Base-by-base conservation (phyloP, 2,329 filamentous ascomycete genomes). In the Fusarium mundagurra region DNA sequence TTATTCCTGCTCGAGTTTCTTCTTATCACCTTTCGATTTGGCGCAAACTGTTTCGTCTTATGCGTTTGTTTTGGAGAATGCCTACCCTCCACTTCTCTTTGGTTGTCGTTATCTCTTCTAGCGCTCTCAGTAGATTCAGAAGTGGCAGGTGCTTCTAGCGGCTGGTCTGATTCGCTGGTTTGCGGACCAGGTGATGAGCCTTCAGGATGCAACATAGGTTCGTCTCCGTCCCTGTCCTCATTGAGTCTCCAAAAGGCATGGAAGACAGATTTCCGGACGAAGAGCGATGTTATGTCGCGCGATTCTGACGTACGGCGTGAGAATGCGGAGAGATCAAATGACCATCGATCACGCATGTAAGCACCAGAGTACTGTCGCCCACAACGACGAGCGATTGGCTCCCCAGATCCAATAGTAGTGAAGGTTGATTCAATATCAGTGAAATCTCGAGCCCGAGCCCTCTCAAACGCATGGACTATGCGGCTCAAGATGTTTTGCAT, bases 261-360 rank as follows among this genome's bases (percentile, higher is more conserved):
- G 33, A 66, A 66, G 16, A 66, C 57, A 4, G 63, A 66, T 41
- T 61, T 65, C 18, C 63, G 54, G 27, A 65, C 63, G 20, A 65
- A 65, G 7, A 65, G 47, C 5, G 55, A 65, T 17, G 63, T 65
- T 18, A 65, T 47, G 20, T 65, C 63, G 22, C 12, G 44, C 6
- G 45, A 53, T 39, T 60, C 48, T n/a, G 54, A 8, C 4, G 34
- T 45, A 29, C 33, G 54, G 11, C 27, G 24, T 22, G 31, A 53
- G 38, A 65, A 61, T 13, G 5, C 10, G 18, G 31, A 7, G 10
- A 65, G 24, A 18, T 60, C 11, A 20, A 51, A 53, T 17, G 36
- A 43, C 53, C 53, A 57, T 38, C 63, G 43, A 33, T 65, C 55
- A 10, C 14, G 31, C 16, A 27, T 18, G 39, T 66, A 66, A 22